Conservation (phyloP, 2,329 filamentous ascomycete species). For the Neopestalotiopsis sp. region DNA sequence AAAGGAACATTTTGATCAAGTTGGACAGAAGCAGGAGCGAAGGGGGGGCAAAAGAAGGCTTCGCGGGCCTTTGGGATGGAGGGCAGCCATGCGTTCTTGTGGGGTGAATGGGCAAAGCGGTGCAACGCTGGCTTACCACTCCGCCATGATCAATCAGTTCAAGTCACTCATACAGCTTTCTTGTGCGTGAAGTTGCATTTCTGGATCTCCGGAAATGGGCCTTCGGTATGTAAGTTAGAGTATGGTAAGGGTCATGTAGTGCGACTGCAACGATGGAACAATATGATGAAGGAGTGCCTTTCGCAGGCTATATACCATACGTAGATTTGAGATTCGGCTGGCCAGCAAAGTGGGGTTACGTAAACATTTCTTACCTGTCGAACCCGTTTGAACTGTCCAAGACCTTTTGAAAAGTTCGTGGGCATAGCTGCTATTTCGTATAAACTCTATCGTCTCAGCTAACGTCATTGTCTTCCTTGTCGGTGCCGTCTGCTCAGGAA, state of each 20-base stretch:
- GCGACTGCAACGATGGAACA: background rate
- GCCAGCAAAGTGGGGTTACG: background rate
- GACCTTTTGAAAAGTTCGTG: background rate
- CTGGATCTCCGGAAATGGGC: background rate
- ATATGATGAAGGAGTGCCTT: too few relatives aligned
- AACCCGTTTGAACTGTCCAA: background rate
- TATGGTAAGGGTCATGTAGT: background rate
- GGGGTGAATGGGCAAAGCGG: background rate
- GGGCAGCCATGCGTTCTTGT: background rate
- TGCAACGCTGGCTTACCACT: constrained; percentile 7
- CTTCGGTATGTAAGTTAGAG: background rate
- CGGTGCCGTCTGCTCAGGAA: background rate
- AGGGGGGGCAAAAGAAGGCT: background rate
- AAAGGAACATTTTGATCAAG: background rate
- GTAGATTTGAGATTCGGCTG: too few relatives aligned
- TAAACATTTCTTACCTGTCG: background rate
- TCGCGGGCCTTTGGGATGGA: background rate
- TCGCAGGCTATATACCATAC: too few relatives aligned
- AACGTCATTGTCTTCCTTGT: background rate
- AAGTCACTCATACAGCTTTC: too few relatives aligned
- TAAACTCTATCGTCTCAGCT: background rate
- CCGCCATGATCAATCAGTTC: constrained; percentile 5
- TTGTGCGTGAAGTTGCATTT: background rate
- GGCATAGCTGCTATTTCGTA: background rate
- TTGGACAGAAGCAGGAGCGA: background rate